Base-by-base conservation (phyloP, 192 early-diverging fungal genomes). In the Entomortierella beljakovae region DNA sequence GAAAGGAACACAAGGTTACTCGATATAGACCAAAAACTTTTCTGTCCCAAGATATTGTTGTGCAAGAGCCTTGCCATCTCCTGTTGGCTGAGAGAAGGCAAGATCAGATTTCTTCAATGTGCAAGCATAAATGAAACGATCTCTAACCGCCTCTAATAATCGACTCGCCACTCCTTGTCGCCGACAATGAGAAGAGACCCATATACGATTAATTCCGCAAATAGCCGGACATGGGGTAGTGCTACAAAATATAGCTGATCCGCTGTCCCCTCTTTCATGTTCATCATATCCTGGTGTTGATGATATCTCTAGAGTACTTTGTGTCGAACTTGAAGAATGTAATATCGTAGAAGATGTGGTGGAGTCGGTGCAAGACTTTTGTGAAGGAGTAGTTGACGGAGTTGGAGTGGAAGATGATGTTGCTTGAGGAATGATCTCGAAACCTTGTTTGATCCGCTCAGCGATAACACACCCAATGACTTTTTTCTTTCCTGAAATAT, bases 41-140 rank as follows among this genome's bases (percentile, higher is more conserved):
- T 71, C 59, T 7, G 69, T 80, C 15, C 70, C 79, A 20, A 80
- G 65, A 38, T 83, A 85, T 20, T 50, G 64, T 28, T 55, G 35
- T 20, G 84, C 84, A 31, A 85, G 55, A 1, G 75, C 72, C 54
- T 79, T 80, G 25, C 84, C 84, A 68, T 85, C 80, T 13, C 77
- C 73, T 32, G 84, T 83, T n/a, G 84, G 84, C 48, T 85, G 84
- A 5, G 84, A 85, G 42, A 85, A 85, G 13, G 81, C 84, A 15
- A 85, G 25, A 16, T 74, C 81, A 37, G 22, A 50, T 18, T 20
- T 54, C 29, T 80, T 57, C 31, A 85, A 53, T 26, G 37, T 53
- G 49, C 66, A 85, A 1, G 81, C 84, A 51, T 72, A 83, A 35
- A 85, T 79, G 23, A 83, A 85, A 42, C 70, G 64, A 23, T 68